Conservation (phyloP, 768 basidiomycete genomes). For the Kwoniella dendrophila region DNA sequence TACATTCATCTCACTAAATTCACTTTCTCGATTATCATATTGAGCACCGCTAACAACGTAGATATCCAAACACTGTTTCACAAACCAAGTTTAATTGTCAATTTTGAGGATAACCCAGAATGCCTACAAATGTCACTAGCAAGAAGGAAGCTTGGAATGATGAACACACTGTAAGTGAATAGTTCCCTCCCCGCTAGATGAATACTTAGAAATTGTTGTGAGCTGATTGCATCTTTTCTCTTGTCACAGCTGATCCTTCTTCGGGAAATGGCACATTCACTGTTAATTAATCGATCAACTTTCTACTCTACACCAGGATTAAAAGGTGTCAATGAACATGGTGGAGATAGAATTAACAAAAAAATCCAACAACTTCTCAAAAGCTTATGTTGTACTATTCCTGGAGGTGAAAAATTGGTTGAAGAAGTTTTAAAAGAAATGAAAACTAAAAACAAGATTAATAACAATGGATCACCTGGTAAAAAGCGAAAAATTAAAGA, state of each 20-base stretch:
- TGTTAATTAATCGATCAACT: constrained; percentile 9
- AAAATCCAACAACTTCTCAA: constrained; percentile 34
- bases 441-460: constrained; percentile 1
- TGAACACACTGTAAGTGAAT: constrained; percentile 20
- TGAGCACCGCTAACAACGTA: too few species aligned
- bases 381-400: constrained; percentile 6
- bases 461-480: constrained; percentile 3
- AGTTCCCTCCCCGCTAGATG: too few species aligned
- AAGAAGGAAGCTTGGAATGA: constrained; percentile 19
- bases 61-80: too few species aligned
- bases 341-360: constrained; percentile 42
- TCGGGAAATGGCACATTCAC: background rate
- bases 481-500: background rate
- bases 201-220: too few species aligned
- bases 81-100: too few species aligned
- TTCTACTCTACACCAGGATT: constrained; percentile 30
- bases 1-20: too few species aligned
- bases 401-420: constrained; percentile 23
- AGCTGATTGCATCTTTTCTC: background rate
- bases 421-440: constrained; percentile 24
- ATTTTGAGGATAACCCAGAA: too few species aligned
- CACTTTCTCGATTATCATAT: too few species aligned
- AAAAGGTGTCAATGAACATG: constrained; percentile 21
- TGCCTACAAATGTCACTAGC: background rate
- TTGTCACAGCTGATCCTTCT: background rate